Base-by-base conservation (phyloP, 805 yeast genomes). In the Saccharomycopsis sp. region DNA sequence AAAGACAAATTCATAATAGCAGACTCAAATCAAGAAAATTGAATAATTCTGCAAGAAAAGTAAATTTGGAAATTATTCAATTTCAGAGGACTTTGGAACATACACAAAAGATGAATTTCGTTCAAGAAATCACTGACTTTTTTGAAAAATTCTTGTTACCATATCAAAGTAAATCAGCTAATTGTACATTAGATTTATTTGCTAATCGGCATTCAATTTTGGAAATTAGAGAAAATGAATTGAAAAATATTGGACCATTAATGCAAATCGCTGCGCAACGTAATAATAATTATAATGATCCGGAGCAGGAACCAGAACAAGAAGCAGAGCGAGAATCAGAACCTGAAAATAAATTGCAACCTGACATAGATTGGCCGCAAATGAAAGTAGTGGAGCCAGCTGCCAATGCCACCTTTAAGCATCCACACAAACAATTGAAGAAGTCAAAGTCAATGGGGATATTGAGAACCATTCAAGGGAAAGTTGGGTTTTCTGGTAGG, bases 71-170 rank as follows among this genome's bases (percentile, higher is more conserved):
- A 14, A 41, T 20, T 16, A 4, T 41, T 14, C 46, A 45, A 29
- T 45, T 45, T 41, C 43, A 45, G 13, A 40, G 41, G n/a, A 35
- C 46, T 4, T 24, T 45, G 4, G 45, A 45, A 22, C 35, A 28
- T 21, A 36, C 37, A 27, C 49, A 45, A 29, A 40, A 41, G 33
- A 22, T 45, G n/a, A 45, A 35, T 24, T 41, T 45, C 29, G 22
- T 45, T 16, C 26, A 41, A 26, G 49, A 45, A 17, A 35, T 45
- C 11, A 3, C 49, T 9, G 42, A 41, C 16, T 45, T 36, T 37
- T 45, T 45, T 23, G 49, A 45, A 27, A 35, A 23, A 19, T 37
- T 45, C n/a, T 21, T 45, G 5, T 37, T 41, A 21, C 49, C 45
- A 19, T n/a, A 19, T 7, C 16, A 33, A 16, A 19, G 17, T 29